Conservation (phyloP, 208 protist genomes). For the Spironucleus salmonicida region DNA sequence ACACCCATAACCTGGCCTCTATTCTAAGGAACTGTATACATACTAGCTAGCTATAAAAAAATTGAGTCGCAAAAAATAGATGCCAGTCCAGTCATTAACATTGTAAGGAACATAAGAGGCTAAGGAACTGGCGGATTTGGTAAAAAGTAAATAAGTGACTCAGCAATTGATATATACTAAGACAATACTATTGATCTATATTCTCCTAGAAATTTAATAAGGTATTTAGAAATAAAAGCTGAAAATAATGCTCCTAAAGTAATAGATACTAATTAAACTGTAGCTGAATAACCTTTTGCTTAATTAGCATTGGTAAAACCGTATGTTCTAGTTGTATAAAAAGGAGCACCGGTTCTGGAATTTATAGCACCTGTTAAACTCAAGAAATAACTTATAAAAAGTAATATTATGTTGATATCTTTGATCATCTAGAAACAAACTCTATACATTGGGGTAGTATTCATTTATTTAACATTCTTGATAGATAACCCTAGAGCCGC, state of each 20-base stretch:
- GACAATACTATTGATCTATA: neutral
- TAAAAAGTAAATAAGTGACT: neutral
- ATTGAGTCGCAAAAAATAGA: neutral
- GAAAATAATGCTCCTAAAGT: neutral
- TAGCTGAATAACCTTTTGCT: no score
- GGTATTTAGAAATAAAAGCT: neutral
- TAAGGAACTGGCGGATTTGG: neutral
- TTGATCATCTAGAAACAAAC: no score
- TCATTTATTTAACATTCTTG: no score
- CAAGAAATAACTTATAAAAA: no score
- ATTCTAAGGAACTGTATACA: neutral
- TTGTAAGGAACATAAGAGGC: neutral
- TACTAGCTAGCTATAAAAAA: neutral
- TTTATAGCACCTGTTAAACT: no score
- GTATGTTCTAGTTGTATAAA: no score
- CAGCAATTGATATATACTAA: neutral
- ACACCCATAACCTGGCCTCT: neutral
- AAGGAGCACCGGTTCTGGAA: no score
- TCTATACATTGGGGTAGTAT: no score
- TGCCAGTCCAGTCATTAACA: neutral
- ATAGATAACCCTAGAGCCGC: no score
- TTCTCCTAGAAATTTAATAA: slow-evolving; percentile 9
- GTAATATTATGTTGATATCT: no score
- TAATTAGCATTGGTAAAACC: no score
- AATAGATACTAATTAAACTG: no score